Evolutionary conservation across 2,329 filamentous ascomycete species (phyloP).

Genomic region (Hymenoscyphus occultus): DNA sequence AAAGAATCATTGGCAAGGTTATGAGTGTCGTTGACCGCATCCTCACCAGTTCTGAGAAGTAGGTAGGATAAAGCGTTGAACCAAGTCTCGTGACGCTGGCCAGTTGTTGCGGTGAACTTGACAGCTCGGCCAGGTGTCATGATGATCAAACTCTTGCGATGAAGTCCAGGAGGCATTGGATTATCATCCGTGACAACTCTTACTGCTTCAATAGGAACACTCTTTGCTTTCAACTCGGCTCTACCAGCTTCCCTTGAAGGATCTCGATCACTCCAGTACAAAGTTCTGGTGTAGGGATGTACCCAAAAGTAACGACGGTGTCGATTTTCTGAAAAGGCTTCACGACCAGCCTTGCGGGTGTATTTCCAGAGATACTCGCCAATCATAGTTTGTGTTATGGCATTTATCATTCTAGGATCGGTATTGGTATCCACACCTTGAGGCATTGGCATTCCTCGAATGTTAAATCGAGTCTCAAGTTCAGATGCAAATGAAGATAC

Average conservation of each 20-base stretch:
- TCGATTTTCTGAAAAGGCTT: slow-evolving; percentile 81
- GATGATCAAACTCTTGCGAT: slow-evolving; percentile 89
- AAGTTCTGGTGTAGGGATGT: slow-evolving; percentile 90
- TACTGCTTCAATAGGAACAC: slow-evolving; percentile 85
- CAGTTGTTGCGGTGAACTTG: slow-evolving; percentile 92
- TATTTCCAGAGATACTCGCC: slow-evolving; percentile 99
- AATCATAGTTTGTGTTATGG: slow-evolving; percentile 99
- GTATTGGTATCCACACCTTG: slow-evolving; percentile 67
- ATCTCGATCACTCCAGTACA: slow-evolving; percentile 95
- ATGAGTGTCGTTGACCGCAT: slow-evolving; percentile 54
- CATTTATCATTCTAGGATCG: slow-evolving; percentile 97
- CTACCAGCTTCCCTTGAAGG: slow-evolving; percentile 71
- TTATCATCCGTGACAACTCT: slow-evolving; percentile 93
- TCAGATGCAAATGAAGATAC: slow-evolving; percentile 95
- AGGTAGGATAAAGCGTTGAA: slow-evolving; percentile 96
- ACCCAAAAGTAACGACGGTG: slow-evolving; percentile 99
- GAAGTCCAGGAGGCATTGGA: slow-evolving; percentile 87
- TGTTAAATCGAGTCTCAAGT: slow-evolving; percentile 86
- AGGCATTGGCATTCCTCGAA: slow-evolving; percentile 54
- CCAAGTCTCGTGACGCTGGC: slow-evolving; percentile 96
- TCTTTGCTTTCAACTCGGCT: slow-evolving; percentile 76
- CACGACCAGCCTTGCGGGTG: slow-evolving; percentile 88
- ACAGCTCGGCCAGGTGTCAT: slow-evolving; percentile 84
- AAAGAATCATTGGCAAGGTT: slow-evolving; percentile 54
- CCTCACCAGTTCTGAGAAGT: slow-evolving; percentile 71